These are phyloP conservation scores for Cladophialophora psammophila DNA, from an alignment of 2,329 filamentous ascomycete genomes.

Conservation along the genomic window DNA sequence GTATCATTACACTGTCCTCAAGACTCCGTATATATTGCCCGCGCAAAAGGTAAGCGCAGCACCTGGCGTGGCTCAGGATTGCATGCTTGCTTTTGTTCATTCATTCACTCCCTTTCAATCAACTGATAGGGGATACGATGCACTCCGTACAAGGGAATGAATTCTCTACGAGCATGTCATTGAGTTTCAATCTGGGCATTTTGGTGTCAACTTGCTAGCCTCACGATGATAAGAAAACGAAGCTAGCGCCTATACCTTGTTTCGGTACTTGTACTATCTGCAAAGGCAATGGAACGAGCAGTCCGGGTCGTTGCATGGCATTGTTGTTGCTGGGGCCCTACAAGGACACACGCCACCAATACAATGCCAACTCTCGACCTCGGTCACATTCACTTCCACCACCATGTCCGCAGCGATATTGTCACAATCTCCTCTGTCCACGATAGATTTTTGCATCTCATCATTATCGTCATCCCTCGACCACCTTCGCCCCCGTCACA, in stretches of 20 bases:
- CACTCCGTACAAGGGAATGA: not conserved
- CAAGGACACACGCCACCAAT: not conserved
- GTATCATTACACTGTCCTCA: too few relatives aligned
- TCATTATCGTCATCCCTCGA: constrained; percentile 8
- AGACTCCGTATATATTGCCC: too few relatives aligned
- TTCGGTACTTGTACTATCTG: not conserved
- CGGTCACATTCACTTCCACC: not conserved
- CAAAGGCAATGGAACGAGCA: not conserved
- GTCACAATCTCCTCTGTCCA: not conserved
- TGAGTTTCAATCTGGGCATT: not conserved
- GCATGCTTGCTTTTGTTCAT: too few relatives aligned
- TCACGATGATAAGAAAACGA: not conserved
- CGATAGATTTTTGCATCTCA: not conserved
- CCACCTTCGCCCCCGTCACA: constrained; percentile 23
- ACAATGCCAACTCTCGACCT: not conserved
- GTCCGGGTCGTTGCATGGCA: not conserved
- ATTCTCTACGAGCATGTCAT: not conserved
- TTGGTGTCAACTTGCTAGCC: not conserved
- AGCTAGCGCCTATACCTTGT: not conserved
- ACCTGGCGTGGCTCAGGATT: too few relatives aligned
- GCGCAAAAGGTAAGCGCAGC: too few relatives aligned
- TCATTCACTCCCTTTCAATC: not conserved
- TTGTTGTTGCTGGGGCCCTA: not conserved
- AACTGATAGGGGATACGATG: not conserved
- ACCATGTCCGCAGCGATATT: not conserved